Conservation (phyloP, 768 basidiomycete genomes). For the Rhizopogon salebrosus region DNA sequence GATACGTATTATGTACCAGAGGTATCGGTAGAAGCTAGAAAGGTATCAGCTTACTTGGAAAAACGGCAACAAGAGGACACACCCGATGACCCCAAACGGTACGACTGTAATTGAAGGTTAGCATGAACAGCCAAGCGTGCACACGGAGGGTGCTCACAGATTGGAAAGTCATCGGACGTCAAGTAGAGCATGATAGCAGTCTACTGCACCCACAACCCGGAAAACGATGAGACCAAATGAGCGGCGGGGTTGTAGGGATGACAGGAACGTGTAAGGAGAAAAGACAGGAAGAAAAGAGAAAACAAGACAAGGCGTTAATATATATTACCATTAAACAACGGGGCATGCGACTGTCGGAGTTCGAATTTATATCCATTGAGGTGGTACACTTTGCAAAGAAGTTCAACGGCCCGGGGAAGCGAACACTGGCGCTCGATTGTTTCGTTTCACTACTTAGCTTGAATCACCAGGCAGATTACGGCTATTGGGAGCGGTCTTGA, state of each 20-base stretch:
- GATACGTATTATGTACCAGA: slow-evolving; percentile 88
- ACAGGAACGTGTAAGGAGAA: not conserved
- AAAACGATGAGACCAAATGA: slow-evolving; percentile 6
- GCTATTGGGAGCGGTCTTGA: too few relatives aligned
- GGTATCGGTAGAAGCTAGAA: slow-evolving; percentile 83
- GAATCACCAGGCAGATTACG: too few relatives aligned
- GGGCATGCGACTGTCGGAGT: too few relatives aligned
- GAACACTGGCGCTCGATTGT: too few relatives aligned
- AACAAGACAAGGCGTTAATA: not conserved
- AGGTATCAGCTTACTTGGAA: slow-evolving; percentile 1
- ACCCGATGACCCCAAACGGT: slow-evolving; percentile 88
- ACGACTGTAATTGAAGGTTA: slow-evolving; percentile 51
- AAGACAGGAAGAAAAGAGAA: not conserved
- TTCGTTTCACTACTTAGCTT: too few relatives aligned
- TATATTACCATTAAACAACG: too few relatives aligned
- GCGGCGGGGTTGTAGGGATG: slow-evolving; percentile 6
- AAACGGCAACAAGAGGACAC: slow-evolving; percentile 15
- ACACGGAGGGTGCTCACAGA: slow-evolving; percentile 56
- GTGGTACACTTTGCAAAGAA: too few relatives aligned
- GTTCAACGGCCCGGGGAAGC: too few relatives aligned
- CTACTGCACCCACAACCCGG: not conserved
- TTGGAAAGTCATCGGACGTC: slow-evolving; percentile 85
- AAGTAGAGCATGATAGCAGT: slow-evolving; percentile 67
- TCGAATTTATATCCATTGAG: too few relatives aligned
- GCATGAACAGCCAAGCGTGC: not conserved